Percentiles rank a stretch among this genome's conserved stretches.
Evolutionary conservation across 306 rosid species (phyloP).

Genomic region (Comarum palustre): DNA sequence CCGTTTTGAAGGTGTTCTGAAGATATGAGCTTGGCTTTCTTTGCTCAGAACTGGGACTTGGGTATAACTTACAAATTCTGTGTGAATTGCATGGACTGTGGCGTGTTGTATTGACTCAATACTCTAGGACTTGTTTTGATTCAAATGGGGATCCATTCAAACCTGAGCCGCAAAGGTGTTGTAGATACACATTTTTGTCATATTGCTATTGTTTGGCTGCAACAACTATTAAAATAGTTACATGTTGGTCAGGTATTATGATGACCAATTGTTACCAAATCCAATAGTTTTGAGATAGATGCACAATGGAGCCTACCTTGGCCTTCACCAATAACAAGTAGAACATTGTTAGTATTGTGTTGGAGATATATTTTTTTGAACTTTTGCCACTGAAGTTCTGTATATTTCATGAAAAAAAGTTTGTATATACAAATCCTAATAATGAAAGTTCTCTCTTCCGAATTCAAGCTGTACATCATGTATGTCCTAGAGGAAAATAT

Average conservation of each 20-base stretch:
- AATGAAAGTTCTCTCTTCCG: too few relatives aligned
- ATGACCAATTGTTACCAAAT: slow-evolving; percentile 29
- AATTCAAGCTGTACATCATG: slow-evolving; percentile 38
- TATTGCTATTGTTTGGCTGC: neutral
- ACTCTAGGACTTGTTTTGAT: slow-evolving; percentile 46
- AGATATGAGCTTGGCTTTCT: slow-evolving; percentile 28
- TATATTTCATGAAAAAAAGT: too few relatives aligned
- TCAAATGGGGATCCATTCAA: slow-evolving; percentile 38
- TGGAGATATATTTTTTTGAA: too few relatives aligned
- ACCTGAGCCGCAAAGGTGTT: slow-evolving; percentile 52
- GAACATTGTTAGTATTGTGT: slow-evolving; percentile 3
- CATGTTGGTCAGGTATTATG: slow-evolving; percentile 37
- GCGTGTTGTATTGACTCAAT: slow-evolving; percentile 42
- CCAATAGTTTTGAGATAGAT: slow-evolving; percentile 20
- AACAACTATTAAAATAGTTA: neutral
- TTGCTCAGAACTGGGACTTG: slow-evolving; percentile 37
- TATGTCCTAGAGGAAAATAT: slow-evolving; percentile 19
- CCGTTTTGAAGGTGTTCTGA: slow-evolving; percentile 47
- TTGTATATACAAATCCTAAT: too few relatives aligned
- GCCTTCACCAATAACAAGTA: slow-evolving; percentile 51
- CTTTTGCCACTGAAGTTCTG: too few relatives aligned
- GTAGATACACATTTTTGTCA: neutral
- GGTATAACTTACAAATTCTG: slow-evolving; percentile 49
- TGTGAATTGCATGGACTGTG: slow-evolving; percentile 56
- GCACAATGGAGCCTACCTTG: slow-evolving; percentile 36